Evolutionary conservation across 805 yeast genomes (phyloP), one percentile per base, ranked within the genome.

Genomic region (Cyberlindnera sargentensis): DNA sequence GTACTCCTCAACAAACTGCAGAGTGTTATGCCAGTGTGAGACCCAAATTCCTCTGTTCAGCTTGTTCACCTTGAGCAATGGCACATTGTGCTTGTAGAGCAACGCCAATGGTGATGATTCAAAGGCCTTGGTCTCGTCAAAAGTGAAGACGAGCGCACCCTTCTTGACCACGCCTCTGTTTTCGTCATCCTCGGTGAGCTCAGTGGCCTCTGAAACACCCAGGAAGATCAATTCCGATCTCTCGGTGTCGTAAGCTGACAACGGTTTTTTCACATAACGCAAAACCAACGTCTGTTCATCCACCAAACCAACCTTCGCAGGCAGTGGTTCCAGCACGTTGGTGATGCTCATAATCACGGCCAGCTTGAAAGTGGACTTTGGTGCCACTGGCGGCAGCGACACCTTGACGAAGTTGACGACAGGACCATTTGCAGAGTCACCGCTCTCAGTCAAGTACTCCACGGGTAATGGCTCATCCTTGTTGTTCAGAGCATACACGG

Each of bases 1-100:
- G 61, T 88, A 90, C 58, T 82, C 80, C 60, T 93, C 98, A 59
- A 89, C 95, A 48, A 88, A 70, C 61, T 87, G 75, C 46, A 84
- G 57, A 41, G 85, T 64, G 53, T 78, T 60, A 50, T 88, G 76
- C 86, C 88, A 74, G 50, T 89, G 95, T 3, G 96, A 91, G 41
- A 90, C 69, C 97, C 98, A 91, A 41, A 85, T 62, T 39, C 84
- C 84, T 59, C 97, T 76, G 46, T 76, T 69, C 47, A 88, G 70
- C 46, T 67, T 70, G 49, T 73, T 70, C 25, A 80, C 84, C 49
- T 75, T 73, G 20, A 80, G 65, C 44, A 88, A 56, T 10, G 97
- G 95, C 24, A 64, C 53, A 51, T 80, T 78, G 63, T 77, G 86
- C 44, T 74, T 76, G 65, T 75, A 90, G 32, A 76, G 63, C 31